Base-by-base conservation (phyloP, 495 filamentous ascomycete genomes). In the Aspergillus heteromorphus region DNA sequence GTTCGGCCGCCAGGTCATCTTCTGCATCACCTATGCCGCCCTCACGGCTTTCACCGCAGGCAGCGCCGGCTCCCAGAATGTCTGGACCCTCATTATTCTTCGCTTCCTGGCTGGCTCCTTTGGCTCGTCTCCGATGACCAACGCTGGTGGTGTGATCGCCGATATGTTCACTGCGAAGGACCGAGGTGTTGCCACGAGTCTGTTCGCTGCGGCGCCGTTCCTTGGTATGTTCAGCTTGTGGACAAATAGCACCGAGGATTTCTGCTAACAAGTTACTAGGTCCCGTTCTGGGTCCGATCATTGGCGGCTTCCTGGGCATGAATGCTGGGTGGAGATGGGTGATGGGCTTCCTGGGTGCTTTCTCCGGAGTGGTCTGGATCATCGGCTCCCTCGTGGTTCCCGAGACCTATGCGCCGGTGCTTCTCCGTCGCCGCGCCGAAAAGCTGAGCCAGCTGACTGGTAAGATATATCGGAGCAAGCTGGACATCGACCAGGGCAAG, bases 101-200 rank as follows among this genome's bases (percentile, higher is more conserved):
- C 85, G 89, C 19, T 90, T 91, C 76, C 84, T 91, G 49, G 86
- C 84, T 21, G 86, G 89, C 48, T 75, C 86, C n/a, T 88, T 90
- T 65, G 89, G 89, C 25, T 83, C 84, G 2, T 87, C 85, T 1
- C 81, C 86, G 25, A 60, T 91, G 51, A 88, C 86, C 21, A 91
- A 89, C 64, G 76, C 84, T 16, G 86, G 86, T 54, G 86, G 86
- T 62, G 82, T 89, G 30, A 87, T 90, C 58, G 83, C 86, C 27
- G 86, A 91, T 58, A 86, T 89, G 78, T 90, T 89, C 60, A 59
- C 72, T 9, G 80, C 82, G 4, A 72, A 67, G 53, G 69, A 89
- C 60, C 73, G 87, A 58, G 87, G 87, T 43, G 56, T 85, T 13
- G 87, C 86, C 0, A 76, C 79, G 58, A 78, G 77, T 52, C 48